Conservation (phyloP, 257 asterid species). For the Anisodus tanguticus region DNA sequence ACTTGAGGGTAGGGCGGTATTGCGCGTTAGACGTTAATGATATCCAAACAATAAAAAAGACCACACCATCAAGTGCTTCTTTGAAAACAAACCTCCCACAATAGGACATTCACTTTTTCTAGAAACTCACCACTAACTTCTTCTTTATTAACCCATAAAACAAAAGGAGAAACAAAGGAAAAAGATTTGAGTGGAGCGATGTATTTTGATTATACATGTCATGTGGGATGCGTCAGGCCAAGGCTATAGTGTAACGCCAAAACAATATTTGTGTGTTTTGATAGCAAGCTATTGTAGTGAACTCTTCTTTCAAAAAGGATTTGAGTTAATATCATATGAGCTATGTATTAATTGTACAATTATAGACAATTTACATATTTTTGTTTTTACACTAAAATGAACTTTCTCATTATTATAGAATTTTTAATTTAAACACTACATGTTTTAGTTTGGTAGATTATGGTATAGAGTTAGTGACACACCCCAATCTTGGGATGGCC, state of each 20-base stretch:
- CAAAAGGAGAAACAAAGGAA: not conserved
- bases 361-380: not conserved
- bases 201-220: not conserved
- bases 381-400: not conserved
- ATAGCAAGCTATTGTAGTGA: not conserved
- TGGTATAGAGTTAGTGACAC: too few species aligned
- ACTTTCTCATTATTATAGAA: not conserved
- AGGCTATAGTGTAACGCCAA: too few species aligned
- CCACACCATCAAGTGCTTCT: constrained; percentile 43
- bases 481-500: too few species aligned
- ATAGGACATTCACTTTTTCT: constrained; percentile 40
- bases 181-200: not conserved
- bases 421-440: too few species aligned
- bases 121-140: constrained; percentile 41
- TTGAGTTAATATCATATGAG: not conserved
- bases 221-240: too few species aligned
- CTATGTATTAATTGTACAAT: not conserved
- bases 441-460: too few species aligned
- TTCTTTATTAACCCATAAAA: not conserved
- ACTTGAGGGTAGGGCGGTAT: constrained; percentile 22
- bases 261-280: not conserved
- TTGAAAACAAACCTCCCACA: constrained; percentile 58
- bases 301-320: not conserved
- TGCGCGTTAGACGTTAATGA: constrained; percentile 57
- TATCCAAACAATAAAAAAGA: constrained; percentile 38